These are phyloP conservation scores for Aspergillus niger DNA, from an alignment of 2,329 filamentous ascomycete species.

Conservation along the genomic window DNA sequence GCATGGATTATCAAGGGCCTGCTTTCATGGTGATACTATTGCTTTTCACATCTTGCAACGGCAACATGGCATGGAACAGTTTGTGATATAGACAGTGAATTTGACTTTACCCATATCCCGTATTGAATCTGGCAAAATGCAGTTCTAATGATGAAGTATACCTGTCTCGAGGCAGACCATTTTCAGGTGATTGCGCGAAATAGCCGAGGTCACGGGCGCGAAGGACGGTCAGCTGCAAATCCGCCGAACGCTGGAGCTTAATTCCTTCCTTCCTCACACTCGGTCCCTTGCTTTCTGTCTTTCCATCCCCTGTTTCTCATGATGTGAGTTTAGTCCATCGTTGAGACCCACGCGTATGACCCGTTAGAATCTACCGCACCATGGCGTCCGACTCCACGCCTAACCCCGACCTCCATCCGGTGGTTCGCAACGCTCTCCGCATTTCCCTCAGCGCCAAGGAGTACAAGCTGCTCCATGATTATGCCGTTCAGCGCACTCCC, in stretches of 20 bases:
- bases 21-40: slow-evolving; percentile 9
- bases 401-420: slow-evolving; percentile 58
- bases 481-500: slow-evolving; percentile 71
- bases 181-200: neutral
- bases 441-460: slow-evolving; percentile 83
- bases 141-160: neutral
- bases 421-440: slow-evolving; percentile 81
- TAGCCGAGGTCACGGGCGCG: slow-evolving; percentile 27
- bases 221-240: neutral
- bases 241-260: neutral
- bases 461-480: slow-evolving; percentile 81
- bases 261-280: neutral
- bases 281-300: slow-evolving; percentile 3
- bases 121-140: neutral
- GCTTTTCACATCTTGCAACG: neutral
- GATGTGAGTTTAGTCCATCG: slow-evolving; percentile 5
- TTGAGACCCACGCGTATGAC: neutral
- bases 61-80: neutral
- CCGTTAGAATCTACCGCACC: slow-evolving; percentile 9
- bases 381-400: slow-evolving; percentile 28
- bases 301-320: neutral
- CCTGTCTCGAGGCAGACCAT: neutral
- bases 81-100: slow-evolving; percentile 7
- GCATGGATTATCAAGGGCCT: neutral
- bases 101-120: neutral